Evolutionary conservation across 1,139 yeast species (phyloP).

Genomic region (Candida labiduridarum): DNA sequence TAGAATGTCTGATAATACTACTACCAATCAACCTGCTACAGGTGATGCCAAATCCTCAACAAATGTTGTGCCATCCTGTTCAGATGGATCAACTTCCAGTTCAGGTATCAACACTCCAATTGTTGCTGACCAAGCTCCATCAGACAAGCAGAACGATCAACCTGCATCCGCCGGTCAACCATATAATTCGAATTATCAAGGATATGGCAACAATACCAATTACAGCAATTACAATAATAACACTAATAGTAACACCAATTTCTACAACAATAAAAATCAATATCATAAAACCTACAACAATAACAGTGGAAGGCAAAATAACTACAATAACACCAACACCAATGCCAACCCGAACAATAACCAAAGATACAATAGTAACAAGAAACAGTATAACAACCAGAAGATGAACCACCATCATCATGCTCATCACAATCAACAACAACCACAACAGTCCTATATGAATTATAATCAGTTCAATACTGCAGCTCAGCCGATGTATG

Average conservation of each 20-base stretch:
- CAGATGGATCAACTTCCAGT: conserved; percentile 4
- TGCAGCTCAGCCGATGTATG: conserved; percentile 18
- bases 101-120: conserved; percentile 3
- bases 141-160: conserved; percentile 2
- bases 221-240: conserved; percentile 6
- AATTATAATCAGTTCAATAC: conserved; percentile 19
- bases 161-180: conserved; percentile 7
- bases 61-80: conserved; percentile 1
- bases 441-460: conserved; percentile 14
- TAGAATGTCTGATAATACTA: conserved; percentile 9
- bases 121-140: conserved; percentile 4
- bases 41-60: conserved; percentile 5
- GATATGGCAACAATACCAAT: conserved; percentile 8
- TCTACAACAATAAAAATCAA: conserved; percentile 13
- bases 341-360: conserved; percentile 6
- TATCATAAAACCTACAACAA: conserved; percentile 8
- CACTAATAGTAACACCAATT: conserved; percentile 9
- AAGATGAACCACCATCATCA: conserved; percentile 18
- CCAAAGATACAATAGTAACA: conserved; percentile 13
- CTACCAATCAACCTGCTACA: conserved; percentile 2
- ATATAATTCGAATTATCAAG: conserved; percentile 11
- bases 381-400: conserved; percentile 21
- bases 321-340: conserved; percentile 10
- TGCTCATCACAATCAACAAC: conserved; percentile 18
- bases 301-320: conserved; percentile 13